phyloP scores from a whole-genome alignment of 140 eudicot genomes.

The Ambrosia hybrid region DNA sequence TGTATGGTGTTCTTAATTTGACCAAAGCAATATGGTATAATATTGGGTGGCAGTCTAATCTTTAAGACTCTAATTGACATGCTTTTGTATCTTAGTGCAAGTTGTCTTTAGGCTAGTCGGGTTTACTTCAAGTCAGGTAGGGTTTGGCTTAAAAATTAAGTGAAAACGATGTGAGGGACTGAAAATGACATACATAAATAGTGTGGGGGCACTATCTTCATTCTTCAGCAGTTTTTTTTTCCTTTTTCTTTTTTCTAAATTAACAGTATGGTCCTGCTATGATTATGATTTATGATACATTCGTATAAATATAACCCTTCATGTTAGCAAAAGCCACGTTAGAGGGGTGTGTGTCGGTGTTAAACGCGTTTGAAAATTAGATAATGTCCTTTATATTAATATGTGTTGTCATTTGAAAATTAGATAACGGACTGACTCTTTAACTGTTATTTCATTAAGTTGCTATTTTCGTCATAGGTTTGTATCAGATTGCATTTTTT shows the following conservation, averaged over 20 bases:
- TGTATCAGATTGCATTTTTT: no score
- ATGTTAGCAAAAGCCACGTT: slow-evolving; percentile 27
- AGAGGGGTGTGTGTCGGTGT: neutral
- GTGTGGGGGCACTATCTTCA: slow-evolving; percentile 18
- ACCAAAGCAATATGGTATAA: slow-evolving; percentile 27
- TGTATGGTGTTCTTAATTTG: slow-evolving; percentile 20
- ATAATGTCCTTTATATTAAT: no score
- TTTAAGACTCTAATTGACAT: slow-evolving; percentile 27
- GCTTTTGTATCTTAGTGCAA: slow-evolving; percentile 34
- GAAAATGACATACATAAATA: slow-evolving; percentile 29
- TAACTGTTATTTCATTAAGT: no score
- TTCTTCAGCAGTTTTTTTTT: slow-evolving; percentile 15
- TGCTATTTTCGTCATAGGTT: no score
- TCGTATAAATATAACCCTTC: slow-evolving; percentile 19
- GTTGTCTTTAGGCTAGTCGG: slow-evolving; percentile 22
- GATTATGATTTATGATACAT: neutral
- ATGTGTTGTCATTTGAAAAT: no score
- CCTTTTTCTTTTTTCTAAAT: neutral
- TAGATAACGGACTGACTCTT: no score
- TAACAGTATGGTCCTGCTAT: neutral
- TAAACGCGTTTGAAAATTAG: no score
- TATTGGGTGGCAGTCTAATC: slow-evolving; percentile 49
- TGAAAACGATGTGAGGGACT: slow-evolving; percentile 37
- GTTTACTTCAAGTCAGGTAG: slow-evolving; percentile 28
- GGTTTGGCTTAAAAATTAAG: slow-evolving; percentile 38